Percentiles rank a stretch among this genome's conserved stretches.
phyloP scores from a whole-genome alignment of 164 flowering plant species.

The Stephania cephalantha region DNA sequence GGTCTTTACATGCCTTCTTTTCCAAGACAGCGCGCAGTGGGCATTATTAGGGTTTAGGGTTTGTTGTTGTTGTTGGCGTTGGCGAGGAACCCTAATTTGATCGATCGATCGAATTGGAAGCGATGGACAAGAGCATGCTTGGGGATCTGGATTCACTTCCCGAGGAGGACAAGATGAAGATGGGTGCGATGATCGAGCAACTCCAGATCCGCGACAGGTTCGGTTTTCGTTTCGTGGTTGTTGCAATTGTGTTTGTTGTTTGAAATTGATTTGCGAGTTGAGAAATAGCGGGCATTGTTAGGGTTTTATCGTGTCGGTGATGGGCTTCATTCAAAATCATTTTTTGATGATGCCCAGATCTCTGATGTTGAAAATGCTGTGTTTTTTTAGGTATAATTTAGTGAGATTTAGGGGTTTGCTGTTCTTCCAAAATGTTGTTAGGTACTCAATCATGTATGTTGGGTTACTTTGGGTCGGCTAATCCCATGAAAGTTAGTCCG shows the following conservation, averaged over 20 bases:
- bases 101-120: neutral
- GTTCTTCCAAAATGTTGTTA: too few species aligned
- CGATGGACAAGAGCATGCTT: constrained; percentile 72
- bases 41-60: too few species aligned
- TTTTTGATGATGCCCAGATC: neutral
- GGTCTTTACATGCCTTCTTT: neutral
- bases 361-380: neutral
- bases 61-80: neutral
- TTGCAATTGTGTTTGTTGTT: neutral
- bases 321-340: neutral
- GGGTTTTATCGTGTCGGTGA: neutral
- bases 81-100: constrained; percentile 8
- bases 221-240: neutral
- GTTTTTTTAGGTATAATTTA: too few species aligned
- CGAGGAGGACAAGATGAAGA: constrained; percentile 57
- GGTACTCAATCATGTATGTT: too few species aligned
- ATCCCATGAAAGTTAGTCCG: too few species aligned
- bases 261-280: neutral
- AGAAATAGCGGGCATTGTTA: neutral
- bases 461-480: too few species aligned
- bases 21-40: too few species aligned
- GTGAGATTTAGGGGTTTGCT: too few species aligned
- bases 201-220: constrained; percentile 88
- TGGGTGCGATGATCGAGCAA: constrained; percentile 71
- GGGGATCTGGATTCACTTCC: constrained; percentile 64